Evolutionary conservation across 2,329 filamentous ascomycete genomes (phyloP), one percentile per base, ranked within the genome.

Genomic region (Diaporthe vaccinii): DNA sequence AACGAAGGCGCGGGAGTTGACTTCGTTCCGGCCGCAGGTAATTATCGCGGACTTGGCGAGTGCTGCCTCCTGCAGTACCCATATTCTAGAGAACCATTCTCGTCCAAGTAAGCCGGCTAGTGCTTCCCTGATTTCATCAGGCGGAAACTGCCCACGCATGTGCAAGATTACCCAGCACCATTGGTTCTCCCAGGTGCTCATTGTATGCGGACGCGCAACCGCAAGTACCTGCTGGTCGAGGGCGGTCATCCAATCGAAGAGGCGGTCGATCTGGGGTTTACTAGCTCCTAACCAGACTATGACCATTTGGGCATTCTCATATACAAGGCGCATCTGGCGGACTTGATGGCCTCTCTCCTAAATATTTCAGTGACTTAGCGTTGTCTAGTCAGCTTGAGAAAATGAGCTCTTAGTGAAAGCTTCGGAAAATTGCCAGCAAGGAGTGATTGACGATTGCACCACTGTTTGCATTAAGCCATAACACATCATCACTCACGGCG

Each of bases 271-370:
- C 0, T 67, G 0, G 10, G 1, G 0, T 2, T 17, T 9, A 10
- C 61, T 67, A 3, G 28, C 1, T 1, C 61, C 61, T 7, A 67
- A 9, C 61, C 61, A 67, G 17, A 67, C 4, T 8, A 67, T 67
- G 10, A 49, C 41, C 10, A 4, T 67, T 9, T 49, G 10, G 0
- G 61, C 61, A 49, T 14, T 15, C 4, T n/a, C 3, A 34, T 67
- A 67, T 6, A 67, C 10, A 0, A 49, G 41, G 9, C 44, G 41
- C 61, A 67, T 67, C 10, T 67, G 61, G 10, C 44, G 10, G 12
- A 67, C 61, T 28, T 67, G 61, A n/a, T 67, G 61, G 4, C 61
- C 61, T 14, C 61, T 28, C 28, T 67, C 61, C 61, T 65, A 2
- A 7, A 49, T 3, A 20, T n/a, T 22, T 2, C 5, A 9, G 10